Base-by-base conservation (phyloP, 805 yeast species). In the Metschnikowia continentalis region DNA sequence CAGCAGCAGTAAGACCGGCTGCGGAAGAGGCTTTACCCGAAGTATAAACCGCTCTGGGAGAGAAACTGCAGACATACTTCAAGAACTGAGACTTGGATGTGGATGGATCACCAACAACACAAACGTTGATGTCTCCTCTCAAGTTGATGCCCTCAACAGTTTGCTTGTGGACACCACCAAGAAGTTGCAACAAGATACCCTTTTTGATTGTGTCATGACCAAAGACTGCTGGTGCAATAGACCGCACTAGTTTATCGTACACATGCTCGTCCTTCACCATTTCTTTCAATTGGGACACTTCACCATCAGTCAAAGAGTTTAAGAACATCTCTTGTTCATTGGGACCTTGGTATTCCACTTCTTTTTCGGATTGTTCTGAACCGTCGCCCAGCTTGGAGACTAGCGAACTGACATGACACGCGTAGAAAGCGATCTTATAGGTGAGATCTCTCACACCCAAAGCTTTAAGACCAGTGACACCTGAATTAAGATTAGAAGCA, bases 1-100 rank as follows among this genome's bases (percentile, higher is more conserved):
- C 99, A 0, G 98, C 96, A 1, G 99, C 99, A 2, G 99, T 92
- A 62, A 92, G 77, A 77, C 99, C 99, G 7, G 99, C 99, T 5
- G 99, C 99, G 2, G 98, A 84, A 0, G 97, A 91, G 0, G 99
- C 98, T 67, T 92, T 92, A 69, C 99, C 99, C 0, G 98, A 91
- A 0, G 99, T 94, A 64, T 94, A 92, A 33, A 92, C 91, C 2
- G 98, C 88, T 62, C 99, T 80, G 32, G 98, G 98, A 17, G 95
- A 81, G 67, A 92, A 90, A 1, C 88, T 82, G 60, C 90, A 86
- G 13, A 94, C 96, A 67, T 94, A 94, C 69, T 94, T 94, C 65
- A 92, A 75, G 65, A 92, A 92, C 68, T 92, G 99, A 0, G 97
- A 91, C 68, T 92, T 92, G 33, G 98, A 89, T 10, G 98, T 92